Evolutionary conservation across 805 yeast genomes (phyloP), one percentile per base, ranked within the genome.

Genomic region (Monosporozyma servazzii): DNA sequence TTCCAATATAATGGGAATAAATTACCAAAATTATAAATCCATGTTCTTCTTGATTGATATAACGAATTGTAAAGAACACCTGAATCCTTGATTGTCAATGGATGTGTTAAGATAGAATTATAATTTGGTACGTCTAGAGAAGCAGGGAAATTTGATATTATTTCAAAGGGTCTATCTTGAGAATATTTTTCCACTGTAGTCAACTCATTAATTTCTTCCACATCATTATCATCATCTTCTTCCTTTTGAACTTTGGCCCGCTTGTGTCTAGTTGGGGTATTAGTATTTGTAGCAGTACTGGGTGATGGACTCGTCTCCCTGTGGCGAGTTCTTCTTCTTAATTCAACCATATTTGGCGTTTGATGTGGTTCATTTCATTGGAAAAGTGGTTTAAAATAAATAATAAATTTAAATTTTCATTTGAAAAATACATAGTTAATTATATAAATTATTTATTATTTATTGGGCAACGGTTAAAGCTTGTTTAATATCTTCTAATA

Each of bases 1-100:
- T 84, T 75, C 96, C 97, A 91, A 59, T 82, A 88, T 46, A 84
- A 73, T 53, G 79, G 80, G 60, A 91, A 89, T 76, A 88, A 79
- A 36, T 76, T 76, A 3, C 84, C 74, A 67, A 82, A 61, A 20
- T 45, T 45, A 4, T 45, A 43, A 54, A 83, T 64, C 86, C 87
- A 78, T 42, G 81, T 72, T 56, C 76, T 77, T 37, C 98, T 72
- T 0, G 97, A 90, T 39, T 79, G 78, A 60, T 85, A 75, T 50
- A 90, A 67, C 0, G 96, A 82, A 30, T 80, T 75, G 60, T 85
- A 84, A 8, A 86, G 63, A 0, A 84, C 84, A 0, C 87, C 88
- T 46, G 88, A 76, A 58, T 87, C 95, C 59, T 79, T 80, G 10
- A 84, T 75, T 0, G 86, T 76, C 23, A 88, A 69, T 2, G 96